Conservation (phyloP, 768 basidiomycete genomes). For the Amanita subjunquillea region DNA sequence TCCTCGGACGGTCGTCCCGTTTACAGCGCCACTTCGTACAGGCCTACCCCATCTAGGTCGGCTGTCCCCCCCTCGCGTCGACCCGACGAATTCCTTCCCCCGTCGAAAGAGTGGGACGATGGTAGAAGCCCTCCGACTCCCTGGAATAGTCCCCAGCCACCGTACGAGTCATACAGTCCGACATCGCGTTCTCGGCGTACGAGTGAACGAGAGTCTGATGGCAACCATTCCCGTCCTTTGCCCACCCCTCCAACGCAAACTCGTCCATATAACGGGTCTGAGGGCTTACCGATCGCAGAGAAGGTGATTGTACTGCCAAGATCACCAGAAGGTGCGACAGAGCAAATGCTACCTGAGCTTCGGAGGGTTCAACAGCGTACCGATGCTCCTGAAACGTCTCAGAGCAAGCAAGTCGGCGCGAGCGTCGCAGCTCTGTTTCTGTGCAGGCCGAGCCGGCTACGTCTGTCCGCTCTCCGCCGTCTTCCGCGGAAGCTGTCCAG, state of each 20-base stretch:
- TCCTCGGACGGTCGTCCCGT: neutral
- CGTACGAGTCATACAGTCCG: neutral
- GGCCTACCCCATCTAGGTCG: neutral
- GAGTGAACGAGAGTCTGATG: neutral
- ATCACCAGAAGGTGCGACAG: neutral
- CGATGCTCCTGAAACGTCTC: neutral
- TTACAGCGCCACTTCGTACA: neutral
- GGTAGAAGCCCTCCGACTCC: neutral
- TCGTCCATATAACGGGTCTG: neutral
- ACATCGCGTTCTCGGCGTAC: slow-evolving; percentile 1
- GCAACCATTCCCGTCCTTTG: neutral
- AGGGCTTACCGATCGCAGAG: neutral
- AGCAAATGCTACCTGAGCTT: neutral
- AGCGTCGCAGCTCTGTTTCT: neutral
- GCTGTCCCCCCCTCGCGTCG: neutral
- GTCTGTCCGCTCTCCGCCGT: neutral
- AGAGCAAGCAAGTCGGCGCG: neutral
- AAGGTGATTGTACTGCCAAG: neutral
- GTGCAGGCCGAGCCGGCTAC: neutral
- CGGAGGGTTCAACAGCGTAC: neutral
- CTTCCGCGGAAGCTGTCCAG: neutral
- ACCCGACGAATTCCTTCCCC: slow-evolving; percentile 5
- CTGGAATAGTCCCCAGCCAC: neutral
- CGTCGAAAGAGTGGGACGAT: slow-evolving; percentile 2
- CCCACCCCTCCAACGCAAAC: neutral